Evolutionary conservation across 164 flowering plant species (phyloP).

Genomic region (Stephania cephalantha): DNA sequence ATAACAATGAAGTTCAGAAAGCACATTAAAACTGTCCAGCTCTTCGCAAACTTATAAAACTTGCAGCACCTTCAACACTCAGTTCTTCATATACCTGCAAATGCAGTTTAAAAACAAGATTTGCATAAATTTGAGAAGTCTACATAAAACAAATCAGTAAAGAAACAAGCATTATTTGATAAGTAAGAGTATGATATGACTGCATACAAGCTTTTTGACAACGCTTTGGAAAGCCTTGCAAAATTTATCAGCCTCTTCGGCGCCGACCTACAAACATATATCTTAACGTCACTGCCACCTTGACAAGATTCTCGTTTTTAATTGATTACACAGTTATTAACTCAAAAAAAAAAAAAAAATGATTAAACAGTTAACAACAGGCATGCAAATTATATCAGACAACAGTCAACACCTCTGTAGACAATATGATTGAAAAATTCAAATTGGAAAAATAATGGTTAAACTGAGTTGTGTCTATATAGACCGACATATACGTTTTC

Average conservation of each 20-base stretch:
- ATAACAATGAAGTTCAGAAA: not conserved
- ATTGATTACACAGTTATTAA: too few relatives aligned
- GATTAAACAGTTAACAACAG: too few relatives aligned
- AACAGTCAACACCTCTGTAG: too few relatives aligned
- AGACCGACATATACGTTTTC: too few relatives aligned
- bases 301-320: not conserved
- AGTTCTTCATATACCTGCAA: slow-evolving; percentile 7
- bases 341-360: too few relatives aligned
- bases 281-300: not conserved
- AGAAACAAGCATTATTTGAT: not conserved
- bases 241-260: slow-evolving; percentile 1
- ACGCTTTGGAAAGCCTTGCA: slow-evolving; percentile 8
- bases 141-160: not conserved
- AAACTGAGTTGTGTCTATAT: too few relatives aligned
- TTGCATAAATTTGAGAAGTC: not conserved
- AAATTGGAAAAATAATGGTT: too few relatives aligned
- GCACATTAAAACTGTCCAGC: not conserved
- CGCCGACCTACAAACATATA: slow-evolving; percentile 1
- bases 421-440: too few relatives aligned
- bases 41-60: slow-evolving; percentile 7
- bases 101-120: not conserved
- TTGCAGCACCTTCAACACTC: slow-evolving; percentile 7
- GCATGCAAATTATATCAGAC: too few relatives aligned
- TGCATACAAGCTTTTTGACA: slow-evolving; percentile 1
- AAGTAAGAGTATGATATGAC: not conserved